Base-by-base conservation (phyloP, 306 rosid species). In the Vachellia collinsii region DNA sequence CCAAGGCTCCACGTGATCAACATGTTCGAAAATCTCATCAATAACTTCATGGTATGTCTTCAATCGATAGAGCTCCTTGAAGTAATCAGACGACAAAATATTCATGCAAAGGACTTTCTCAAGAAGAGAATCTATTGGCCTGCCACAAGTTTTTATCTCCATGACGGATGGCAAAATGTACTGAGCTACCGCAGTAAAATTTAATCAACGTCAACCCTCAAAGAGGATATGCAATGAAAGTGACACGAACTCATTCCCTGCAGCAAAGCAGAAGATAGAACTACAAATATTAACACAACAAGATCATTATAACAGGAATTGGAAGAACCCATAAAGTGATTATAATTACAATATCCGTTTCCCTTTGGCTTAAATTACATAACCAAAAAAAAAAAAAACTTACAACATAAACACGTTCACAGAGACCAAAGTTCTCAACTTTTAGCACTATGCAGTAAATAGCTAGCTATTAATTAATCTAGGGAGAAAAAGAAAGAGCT, bases 1-100 rank as follows among this genome's bases (percentile, higher is more conserved):
- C 99, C 99, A 96, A 3, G 99, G 99, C 83, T 96, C 98, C 17
- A 96, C 97, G 0, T 96, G 99, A 82, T 96, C 99, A 39, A 96
- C 99, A 87, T 96, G 98, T 81, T 96, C 93, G 88, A 92, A 93
- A 79, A 96, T 93, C 84, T 96, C 99, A 77, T 96, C 98, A 42
- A 96, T 84, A 41, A 93, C 99, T 82, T 96, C 99, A 34, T 93
- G 99, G 76, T 92, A 96, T 0, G 99, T 96, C 82, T 96, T 96
- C 68, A 93, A 79, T 9, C 93, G 87, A 82, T 87, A 93, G 72
- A 96, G 99, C 90, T 93, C 99, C 83, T 96, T 96, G 83, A 96
- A 96, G 89, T 96, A 96, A 85, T 96, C 99, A 58, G 99, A 93
- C 10, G 98, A 96, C 56, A 93, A 67, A 87, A 96, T 93, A 82